Evolutionary conservation across 2,329 filamentous ascomycete genomes (phyloP).

Genomic region (Scleromitrula shiraiana): DNA sequence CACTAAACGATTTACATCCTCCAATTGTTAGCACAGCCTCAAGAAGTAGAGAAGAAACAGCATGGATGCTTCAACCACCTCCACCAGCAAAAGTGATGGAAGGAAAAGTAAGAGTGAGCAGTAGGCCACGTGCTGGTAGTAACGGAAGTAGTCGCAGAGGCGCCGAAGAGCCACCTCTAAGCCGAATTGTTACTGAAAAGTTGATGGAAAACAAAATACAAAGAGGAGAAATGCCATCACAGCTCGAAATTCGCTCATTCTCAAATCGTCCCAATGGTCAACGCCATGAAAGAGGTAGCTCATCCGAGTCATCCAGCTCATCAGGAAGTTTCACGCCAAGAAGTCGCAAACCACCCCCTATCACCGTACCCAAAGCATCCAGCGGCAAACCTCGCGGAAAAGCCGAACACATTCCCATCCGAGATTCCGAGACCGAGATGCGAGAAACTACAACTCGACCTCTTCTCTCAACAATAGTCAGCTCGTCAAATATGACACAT

Average conservation of each 20-base stretch:
- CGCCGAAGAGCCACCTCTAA: not conserved
- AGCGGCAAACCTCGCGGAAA: conserved; percentile 11
- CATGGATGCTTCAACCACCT: conserved; percentile 90
- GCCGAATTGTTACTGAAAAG: conserved; percentile 21
- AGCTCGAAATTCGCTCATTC: conserved; percentile 16
- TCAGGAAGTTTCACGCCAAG: conserved; percentile 12
- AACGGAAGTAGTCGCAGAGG: conserved; percentile 37
- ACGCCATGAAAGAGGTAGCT: conserved; percentile 17
- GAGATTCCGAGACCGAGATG: conserved; percentile 16
- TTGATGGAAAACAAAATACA: conserved; percentile 26
- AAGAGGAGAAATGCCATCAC: conserved; percentile 23
- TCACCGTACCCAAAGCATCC: conserved; percentile 15
- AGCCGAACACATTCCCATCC: conserved; percentile 23
- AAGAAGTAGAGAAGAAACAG: conserved; percentile 59
- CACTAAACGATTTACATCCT: conserved; percentile 79
- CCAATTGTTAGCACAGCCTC: conserved; percentile 74
- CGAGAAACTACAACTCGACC: conserved; percentile 16
- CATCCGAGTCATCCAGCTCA: conserved; percentile 19
- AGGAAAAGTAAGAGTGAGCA: conserved; percentile 65
- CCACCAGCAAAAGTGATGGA: conserved; percentile 88
- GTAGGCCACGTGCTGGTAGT: conserved; percentile 39
- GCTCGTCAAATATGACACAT: conserved; percentile 18
- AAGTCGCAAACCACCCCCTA: conserved; percentile 21
- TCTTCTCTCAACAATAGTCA: conserved; percentile 19
- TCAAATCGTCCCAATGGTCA: conserved; percentile 13